Conservation (phyloP, 441 rosid genomes). For the Euphorbia schlechtendalii region DNA sequence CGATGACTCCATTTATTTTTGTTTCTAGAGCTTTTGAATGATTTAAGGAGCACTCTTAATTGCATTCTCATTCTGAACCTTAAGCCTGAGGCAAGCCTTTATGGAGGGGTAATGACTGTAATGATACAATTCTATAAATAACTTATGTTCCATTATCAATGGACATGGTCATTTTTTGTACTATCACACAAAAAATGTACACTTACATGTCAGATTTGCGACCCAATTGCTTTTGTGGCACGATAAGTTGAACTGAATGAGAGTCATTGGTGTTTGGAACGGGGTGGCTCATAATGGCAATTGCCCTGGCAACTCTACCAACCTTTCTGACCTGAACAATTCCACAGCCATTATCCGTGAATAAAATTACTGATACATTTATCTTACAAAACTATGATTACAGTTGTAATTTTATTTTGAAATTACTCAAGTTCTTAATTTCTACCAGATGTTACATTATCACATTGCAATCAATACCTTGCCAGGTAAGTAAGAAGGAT, state of each 20-base stretch:
- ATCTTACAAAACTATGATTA: neutral
- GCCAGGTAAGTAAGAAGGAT: conserved; percentile 71
- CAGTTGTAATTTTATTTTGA: neutral
- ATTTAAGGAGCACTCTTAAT: neutral
- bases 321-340: conserved; percentile 68
- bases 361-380: conserved; percentile 9
- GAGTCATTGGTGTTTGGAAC: conserved; percentile 78
- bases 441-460: neutral
- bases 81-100: neutral
- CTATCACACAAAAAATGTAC: too few relatives aligned
- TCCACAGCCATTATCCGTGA: conserved; percentile 13
- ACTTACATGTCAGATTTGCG: conserved; percentile 89
- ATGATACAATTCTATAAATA: neutral
- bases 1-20: neutral
- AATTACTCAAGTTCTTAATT: neutral
- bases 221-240: conserved; percentile 90
- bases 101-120: neutral
- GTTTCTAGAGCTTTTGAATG: neutral
- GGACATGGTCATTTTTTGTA: neutral
- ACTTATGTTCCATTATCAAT: neutral
- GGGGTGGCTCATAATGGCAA: conserved; percentile 87
- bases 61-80: neutral
- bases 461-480: conserved; percentile 39
- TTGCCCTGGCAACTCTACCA: conserved; percentile 85
- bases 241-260: conserved; percentile 79